Base-by-base conservation (phyloP, 768 basidiomycete species). In the Boletus fagicola region DNA sequence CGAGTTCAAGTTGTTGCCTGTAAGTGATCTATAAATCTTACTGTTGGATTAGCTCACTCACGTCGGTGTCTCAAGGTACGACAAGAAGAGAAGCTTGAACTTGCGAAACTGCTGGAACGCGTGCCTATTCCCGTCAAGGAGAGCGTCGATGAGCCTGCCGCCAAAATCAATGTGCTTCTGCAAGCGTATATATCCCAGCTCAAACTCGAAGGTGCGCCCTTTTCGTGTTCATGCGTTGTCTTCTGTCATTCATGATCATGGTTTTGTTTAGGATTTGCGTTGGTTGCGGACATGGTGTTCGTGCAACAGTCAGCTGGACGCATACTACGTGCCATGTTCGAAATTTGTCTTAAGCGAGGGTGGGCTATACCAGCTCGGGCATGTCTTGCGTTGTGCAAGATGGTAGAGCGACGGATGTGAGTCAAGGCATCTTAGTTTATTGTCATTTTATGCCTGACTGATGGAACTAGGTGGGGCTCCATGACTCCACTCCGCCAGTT, bases 41-140 rank as follows among this genome's bases (percentile, higher is more conserved):
- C 15, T 24, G 51, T 18, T 20, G 36, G n/a, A 54, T 59, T 48
- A 44, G n/a, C 13, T 61, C 2, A 24, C 57, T 60, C 3, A 57
- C 24, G 3, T 0, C 1, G 7, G 5, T 36, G 8, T 33, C 56
- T 28, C 24, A 31, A 83, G 82, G 85, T 92, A 12, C 84, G 91
- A 33, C 86, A 90, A 57, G 70, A 82, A 75, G 91, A 94, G 74
- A 97, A 96, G 69, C 79, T 95, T 5, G 95, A 98, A 66, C 80
- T 97, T 16, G 82, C 85, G 5, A 95, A 95, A 67, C 77, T 98
- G 9, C 76, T 98, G 44, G 96, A 99, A 68, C 83, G 94, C 2
- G 96, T 98, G 0, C 96, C 96, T 2, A 94, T 99, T 44, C 97
- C 97, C 0, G 90, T 98, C 64, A 98, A 98, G 74, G 97, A 99